Base-by-base conservation (phyloP, 768 basidiomycete genomes). In the Lepiota brunneoincarnata region DNA sequence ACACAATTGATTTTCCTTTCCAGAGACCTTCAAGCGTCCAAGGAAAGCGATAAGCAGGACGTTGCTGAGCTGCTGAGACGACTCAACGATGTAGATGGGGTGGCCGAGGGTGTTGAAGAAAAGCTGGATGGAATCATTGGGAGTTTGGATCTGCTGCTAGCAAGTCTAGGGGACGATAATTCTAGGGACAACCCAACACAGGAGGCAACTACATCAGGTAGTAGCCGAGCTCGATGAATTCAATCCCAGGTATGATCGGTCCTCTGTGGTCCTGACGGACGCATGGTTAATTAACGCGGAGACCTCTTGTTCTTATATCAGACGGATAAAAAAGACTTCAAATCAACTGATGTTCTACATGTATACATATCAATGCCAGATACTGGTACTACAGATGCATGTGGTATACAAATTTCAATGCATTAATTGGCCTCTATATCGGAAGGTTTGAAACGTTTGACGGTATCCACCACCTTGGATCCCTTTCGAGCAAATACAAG, bases 401-500 rank as follows among this genome's bases (percentile, higher is more conserved):
- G 49, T 28, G 46, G 50, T 51, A 51, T 57, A 45, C 51, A 45
- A 31, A 48, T 35, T n/a, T 6, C 40, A 39, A 41, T 56, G 42
- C 23, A 23, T 51, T 45, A 44, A 34, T 51, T 31, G 34, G 15
- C 47, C 43, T 66, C 65, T 58, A 62, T 49, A 52, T 61, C 63
- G 28, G 71, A 57, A 31, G 71, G 56, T 60, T 76, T 73, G 55
- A 83, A 82, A 35, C 90, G 82, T 58, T 87, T 86, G 40, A 91
- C 90, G 10, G 92, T 93, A 56, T 89, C 82, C 52, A 93, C 86
- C 49, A 90, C 82, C 51, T 91, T 82, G 1, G 81, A 77, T 37
- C 83, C 91, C 68, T 89, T 91, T 12, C 87, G 80, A 45, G 89
- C 86, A 67, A 89, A 93, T 15, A 93, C 91, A 55, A 93, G 80